Percentiles rank a stretch among this genome's conserved stretches.
These are phyloP conservation scores for Cladophialophora bantiana DNA, from an alignment of 2,329 filamentous ascomycete species.

Conservation along the genomic window DNA sequence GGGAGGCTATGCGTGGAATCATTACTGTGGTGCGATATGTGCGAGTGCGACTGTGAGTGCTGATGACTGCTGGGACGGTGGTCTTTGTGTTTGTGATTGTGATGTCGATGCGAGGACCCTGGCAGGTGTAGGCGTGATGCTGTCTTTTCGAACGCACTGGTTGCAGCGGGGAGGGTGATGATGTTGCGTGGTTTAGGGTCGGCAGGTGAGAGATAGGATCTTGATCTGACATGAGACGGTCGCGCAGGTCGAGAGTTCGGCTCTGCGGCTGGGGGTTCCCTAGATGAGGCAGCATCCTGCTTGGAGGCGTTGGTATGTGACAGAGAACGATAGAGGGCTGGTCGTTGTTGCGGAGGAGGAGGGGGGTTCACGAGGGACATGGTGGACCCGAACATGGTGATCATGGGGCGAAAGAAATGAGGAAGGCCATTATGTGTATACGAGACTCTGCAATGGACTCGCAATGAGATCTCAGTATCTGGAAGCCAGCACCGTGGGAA, in stretches of 20 bases:
- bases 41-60: slow-evolving; percentile 25
- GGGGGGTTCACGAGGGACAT: slow-evolving; percentile 11
- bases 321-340: slow-evolving; percentile 22
- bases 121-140: slow-evolving; percentile 33
- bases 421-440: not conserved
- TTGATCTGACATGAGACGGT: slow-evolving; percentile 27
- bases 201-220: slow-evolving; percentile 29
- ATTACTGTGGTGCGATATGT: slow-evolving; percentile 14
- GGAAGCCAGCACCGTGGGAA: not conserved
- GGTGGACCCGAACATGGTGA: slow-evolving; percentile 5
- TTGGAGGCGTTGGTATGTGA: slow-evolving; percentile 25
- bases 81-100: slow-evolving; percentile 22
- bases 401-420: not conserved
- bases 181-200: slow-evolving; percentile 28
- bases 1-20: slow-evolving; percentile 16
- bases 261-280: slow-evolving; percentile 11
- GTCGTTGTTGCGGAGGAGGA: slow-evolving; percentile 12
- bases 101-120: slow-evolving; percentile 31
- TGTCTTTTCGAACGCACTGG: slow-evolving; percentile 28
- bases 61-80: slow-evolving; percentile 13
- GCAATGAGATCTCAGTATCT: not conserved
- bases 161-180: slow-evolving; percentile 16
- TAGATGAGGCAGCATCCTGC: not conserved
- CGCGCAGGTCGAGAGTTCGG: slow-evolving; percentile 12
- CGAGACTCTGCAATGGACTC: not conserved